A percentile compares a stretch with the other conserved stretches of the same genome.
Conservation (phyloP, 495 filamentous ascomycete species). For the Tuber aestivum region DNA sequence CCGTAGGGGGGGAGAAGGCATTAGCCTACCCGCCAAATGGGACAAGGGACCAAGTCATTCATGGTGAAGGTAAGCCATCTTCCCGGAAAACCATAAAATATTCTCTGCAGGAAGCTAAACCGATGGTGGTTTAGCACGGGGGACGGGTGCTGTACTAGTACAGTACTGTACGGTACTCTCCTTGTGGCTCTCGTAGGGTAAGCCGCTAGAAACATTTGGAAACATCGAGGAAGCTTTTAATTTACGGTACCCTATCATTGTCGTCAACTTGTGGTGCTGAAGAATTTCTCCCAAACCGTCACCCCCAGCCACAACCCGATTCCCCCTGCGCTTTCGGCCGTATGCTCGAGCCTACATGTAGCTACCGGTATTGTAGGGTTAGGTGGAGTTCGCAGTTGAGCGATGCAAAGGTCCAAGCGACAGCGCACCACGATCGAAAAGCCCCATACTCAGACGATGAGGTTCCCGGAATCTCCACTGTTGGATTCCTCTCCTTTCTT, state of each 20-base stretch:
- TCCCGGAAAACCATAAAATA: background rate
- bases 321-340: too few species aligned
- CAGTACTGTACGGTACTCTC: too few species aligned
- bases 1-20: too few species aligned
- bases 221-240: background rate
- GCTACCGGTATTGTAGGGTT: too few species aligned
- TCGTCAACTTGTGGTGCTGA: too few species aligned
- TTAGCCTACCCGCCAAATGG: background rate
- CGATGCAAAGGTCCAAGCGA: background rate
- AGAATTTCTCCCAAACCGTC: background rate
- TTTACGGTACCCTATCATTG: too few species aligned
- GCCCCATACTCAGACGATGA: background rate
- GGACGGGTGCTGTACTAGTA: too few species aligned
- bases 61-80: too few species aligned
- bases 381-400: background rate
- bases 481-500: background rate
- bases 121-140: background rate
- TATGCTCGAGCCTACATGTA: background rate
- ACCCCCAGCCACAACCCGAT: too few species aligned
- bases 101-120: conserved; percentile 1
- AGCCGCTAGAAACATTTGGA: background rate
- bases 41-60: background rate
- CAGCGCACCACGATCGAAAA: background rate
- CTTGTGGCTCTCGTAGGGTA: background rate
- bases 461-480: background rate